These are phyloP conservation scores for Podaxis sp. DNA, from an alignment of 768 basidiomycete genomes.

Conservation along the genomic window DNA sequence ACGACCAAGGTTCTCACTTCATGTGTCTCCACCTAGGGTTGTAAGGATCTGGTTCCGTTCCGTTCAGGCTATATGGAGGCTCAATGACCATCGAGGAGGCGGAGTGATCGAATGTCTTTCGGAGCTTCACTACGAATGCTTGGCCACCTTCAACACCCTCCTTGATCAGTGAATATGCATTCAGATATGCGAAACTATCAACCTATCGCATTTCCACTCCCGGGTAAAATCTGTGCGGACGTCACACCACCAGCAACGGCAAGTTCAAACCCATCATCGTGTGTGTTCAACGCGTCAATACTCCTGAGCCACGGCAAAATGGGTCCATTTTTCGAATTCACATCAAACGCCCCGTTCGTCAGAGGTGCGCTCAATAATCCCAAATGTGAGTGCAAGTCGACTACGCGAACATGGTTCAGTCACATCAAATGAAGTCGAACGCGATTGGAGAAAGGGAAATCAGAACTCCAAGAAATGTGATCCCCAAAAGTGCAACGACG, in stretches of 20 bases:
- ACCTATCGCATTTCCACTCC: constrained; percentile 77
- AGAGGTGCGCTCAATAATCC: constrained; percentile 71
- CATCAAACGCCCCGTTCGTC: constrained; percentile 51
- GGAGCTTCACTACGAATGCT: constrained; percentile 83
- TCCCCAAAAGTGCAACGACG: constrained; percentile 15
- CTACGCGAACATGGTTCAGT: constrained; percentile 27
- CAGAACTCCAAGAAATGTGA: neutral
- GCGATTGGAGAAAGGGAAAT: neutral
- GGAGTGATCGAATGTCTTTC: constrained; percentile 74
- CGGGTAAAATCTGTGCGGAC: constrained; percentile 78
- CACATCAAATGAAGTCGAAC: neutral
- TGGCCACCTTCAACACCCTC: constrained; percentile 63
- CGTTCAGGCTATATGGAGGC: constrained; percentile 66
- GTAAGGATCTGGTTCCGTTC: constrained; percentile 35
- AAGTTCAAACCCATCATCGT: constrained; percentile 72
- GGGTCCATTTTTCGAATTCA: constrained; percentile 66
- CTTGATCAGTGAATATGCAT: neutral
- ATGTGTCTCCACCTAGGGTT: constrained; percentile 70
- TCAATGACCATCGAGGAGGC: constrained; percentile 84
- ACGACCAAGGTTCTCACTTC: constrained; percentile 50
- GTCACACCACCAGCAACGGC: constrained; percentile 89
- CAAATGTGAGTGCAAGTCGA: constrained; percentile 80
- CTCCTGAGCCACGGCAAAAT: constrained; percentile 78
- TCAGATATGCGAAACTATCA: neutral
- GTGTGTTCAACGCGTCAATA: constrained; percentile 84